Evolutionary conservation across 768 basidiomycete genomes (phyloP).

Genomic region (Tylopilus rubrobrunneus): DNA sequence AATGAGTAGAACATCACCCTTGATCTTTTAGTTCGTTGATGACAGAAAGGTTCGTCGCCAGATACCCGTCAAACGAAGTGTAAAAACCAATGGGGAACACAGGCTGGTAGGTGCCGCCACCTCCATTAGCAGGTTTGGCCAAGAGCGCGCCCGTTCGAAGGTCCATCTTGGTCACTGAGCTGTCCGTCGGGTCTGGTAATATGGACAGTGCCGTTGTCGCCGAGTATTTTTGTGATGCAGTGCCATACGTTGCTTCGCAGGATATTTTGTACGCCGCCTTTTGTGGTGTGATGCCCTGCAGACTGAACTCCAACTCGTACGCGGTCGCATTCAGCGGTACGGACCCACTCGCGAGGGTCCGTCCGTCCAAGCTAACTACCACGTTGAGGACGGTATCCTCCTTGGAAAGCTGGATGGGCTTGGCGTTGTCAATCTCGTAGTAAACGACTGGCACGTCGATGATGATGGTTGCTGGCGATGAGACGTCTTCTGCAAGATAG

Average conservation of each 20-base stretch:
- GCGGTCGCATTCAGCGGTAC: conserved; percentile 53
- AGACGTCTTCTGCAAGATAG: conserved; percentile 52
- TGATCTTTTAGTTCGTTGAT: conserved; percentile 32
- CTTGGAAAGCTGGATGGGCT: conserved; percentile 34
- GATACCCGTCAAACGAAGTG: conserved; percentile 38
- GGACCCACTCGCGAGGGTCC: conserved; percentile 36
- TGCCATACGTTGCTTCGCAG: conserved; percentile 28
- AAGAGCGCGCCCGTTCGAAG: conserved; percentile 53
- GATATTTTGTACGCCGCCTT: conserved; percentile 28
- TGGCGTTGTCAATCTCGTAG: conserved; percentile 42
- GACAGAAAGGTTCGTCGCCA: conserved; percentile 17
- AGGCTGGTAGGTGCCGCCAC: conserved; percentile 45
- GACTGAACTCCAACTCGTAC: conserved; percentile 45
- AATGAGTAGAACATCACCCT: conserved; percentile 18
- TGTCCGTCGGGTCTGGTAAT: conserved; percentile 46
- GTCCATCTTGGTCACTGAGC: conserved; percentile 60
- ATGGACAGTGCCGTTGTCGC: conserved; percentile 44
- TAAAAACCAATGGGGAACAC: conserved; percentile 46
- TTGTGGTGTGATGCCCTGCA: conserved; percentile 42
- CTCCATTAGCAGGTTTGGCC: conserved; percentile 47
- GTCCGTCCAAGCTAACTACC: conserved; percentile 45
- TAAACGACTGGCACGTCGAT: conserved; percentile 50
- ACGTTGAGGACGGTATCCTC: conserved; percentile 32
- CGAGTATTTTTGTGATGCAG: conserved; percentile 41
- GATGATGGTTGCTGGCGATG: conserved; percentile 42